A percentile compares a stretch with the other conserved stretches of the same genome.
Conservation (phyloP, 768 basidiomycete genomes). For the Brasilioporus rufonigricans region DNA sequence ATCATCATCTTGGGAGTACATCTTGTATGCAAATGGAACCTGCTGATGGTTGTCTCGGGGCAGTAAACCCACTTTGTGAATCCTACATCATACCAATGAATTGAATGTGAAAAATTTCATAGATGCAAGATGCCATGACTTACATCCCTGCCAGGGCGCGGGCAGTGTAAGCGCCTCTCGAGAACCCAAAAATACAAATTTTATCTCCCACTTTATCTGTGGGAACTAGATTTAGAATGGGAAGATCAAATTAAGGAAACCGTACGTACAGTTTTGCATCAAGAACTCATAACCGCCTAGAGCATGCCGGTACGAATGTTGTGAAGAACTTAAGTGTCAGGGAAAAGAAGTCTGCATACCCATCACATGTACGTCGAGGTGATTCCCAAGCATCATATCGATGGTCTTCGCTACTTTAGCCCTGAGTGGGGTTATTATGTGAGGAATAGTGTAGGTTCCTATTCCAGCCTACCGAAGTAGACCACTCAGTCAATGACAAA, state of each 20-base stretch:
- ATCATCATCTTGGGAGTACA: constrained; percentile 61
- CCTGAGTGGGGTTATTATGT: constrained; percentile 59
- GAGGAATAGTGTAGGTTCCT: constrained; percentile 65
- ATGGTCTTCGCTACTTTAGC: constrained; percentile 53
- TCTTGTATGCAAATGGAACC: constrained; percentile 67
- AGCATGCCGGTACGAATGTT: neutral
- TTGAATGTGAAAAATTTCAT: neutral
- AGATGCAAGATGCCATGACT: constrained; percentile 14
- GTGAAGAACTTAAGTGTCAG: neutral
- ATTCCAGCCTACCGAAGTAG: constrained; percentile 55
- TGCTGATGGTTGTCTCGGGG: constrained; percentile 72
- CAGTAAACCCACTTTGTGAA: constrained; percentile 71
- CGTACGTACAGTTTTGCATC: constrained; percentile 65
- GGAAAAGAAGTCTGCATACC: constrained; percentile 35
- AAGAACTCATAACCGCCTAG: constrained; percentile 78
- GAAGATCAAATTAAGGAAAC: neutral
- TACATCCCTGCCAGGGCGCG: constrained; percentile 74
- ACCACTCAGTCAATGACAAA: neutral
- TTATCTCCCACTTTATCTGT: constrained; percentile 66
- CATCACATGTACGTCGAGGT: constrained; percentile 71
- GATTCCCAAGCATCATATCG: constrained; percentile 61
- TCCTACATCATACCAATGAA: constrained; percentile 33
- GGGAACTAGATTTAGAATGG: neutral
- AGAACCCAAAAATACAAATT: constrained; percentile 80
- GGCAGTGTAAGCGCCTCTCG: constrained; percentile 70